Conservation (phyloP, 495 filamentous ascomycete genomes). For the Hypoxylon fuscum region DNA sequence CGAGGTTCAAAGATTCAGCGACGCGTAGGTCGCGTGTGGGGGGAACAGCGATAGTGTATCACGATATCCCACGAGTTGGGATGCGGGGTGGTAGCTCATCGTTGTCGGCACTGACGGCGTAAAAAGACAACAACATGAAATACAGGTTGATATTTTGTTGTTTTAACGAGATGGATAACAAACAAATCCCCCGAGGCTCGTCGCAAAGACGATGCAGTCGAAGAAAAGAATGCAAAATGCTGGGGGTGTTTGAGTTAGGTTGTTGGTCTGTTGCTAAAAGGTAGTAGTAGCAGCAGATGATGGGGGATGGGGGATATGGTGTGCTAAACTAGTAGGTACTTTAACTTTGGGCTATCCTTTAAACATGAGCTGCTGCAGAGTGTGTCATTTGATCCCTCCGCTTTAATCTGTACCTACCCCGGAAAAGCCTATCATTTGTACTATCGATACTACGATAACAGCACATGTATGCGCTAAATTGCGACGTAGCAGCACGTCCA, state of each 20-base stretch:
- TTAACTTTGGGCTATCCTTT: no score
- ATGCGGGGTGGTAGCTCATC: conserved; percentile 47
- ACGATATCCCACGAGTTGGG: conserved; percentile 43
- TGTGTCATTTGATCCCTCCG: conserved; percentile 41
- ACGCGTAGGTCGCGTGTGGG: conserved; percentile 43
- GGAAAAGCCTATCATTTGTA: conserved; percentile 27
- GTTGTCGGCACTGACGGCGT: conserved; percentile 37
- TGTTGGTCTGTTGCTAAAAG: background rate
- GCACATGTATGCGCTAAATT: conserved; percentile 21
- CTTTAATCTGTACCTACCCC: no score
- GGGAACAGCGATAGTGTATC: conserved; percentile 39
- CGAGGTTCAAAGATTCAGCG: conserved; percentile 39
- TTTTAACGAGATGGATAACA: conserved; percentile 7
- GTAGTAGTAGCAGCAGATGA: background rate
- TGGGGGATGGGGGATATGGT: background rate
- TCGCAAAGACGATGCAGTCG: conserved; percentile 8
- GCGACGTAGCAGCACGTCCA: conserved; percentile 14
- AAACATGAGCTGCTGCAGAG: no score
- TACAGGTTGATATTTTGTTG: no score
- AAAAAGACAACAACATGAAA: conserved; percentile 4
- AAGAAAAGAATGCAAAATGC: conserved; percentile 7
- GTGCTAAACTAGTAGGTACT: conserved; percentile 16
- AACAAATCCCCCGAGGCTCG: conserved; percentile 12
- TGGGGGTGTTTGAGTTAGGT: conserved; percentile 16
- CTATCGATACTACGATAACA: conserved; percentile 39